Conservation (phyloP, 2,329 filamentous ascomycete genomes). For the Colletotrichum chlorophyti region DNA sequence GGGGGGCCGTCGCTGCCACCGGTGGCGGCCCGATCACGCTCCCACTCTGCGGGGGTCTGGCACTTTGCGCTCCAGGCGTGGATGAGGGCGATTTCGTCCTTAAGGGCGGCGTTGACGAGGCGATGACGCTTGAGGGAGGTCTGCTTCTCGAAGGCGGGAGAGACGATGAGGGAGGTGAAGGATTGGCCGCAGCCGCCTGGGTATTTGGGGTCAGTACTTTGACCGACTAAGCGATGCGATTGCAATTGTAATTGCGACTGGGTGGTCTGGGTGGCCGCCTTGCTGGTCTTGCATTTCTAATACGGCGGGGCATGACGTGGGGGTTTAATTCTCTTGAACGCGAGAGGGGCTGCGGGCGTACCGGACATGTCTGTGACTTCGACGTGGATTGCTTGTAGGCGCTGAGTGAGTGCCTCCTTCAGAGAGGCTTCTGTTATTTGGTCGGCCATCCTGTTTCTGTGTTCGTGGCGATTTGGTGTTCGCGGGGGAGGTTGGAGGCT, state of each 20-base stretch:
- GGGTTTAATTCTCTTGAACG: not conserved
- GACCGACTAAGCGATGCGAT: no score
- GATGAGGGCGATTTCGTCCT: conserved; percentile 87
- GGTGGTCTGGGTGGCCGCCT: not conserved
- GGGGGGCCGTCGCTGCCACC: conserved; percentile 42
- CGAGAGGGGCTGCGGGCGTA: conserved; percentile 48
- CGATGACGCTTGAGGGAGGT: conserved; percentile 84
- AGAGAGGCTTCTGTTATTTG: conserved; percentile 78
- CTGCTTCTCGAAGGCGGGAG: conserved; percentile 72
- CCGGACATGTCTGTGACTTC: conserved; percentile 93
- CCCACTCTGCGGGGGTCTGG: conserved; percentile 89
- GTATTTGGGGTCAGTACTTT: not conserved
- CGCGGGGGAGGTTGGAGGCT: not conserved
- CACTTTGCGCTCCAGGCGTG: conserved; percentile 97
- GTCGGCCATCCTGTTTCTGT: conserved; percentile 52
- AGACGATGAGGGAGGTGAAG: conserved; percentile 66
- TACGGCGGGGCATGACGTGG: conserved; percentile 21
- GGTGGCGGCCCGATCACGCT: conserved; percentile 61
- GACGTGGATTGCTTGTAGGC: conserved; percentile 78
- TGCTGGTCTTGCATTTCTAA: conserved; percentile 9
- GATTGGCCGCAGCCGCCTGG: conserved; percentile 67
- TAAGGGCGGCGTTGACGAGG: conserved; percentile 82
- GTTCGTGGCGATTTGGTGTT: not conserved
- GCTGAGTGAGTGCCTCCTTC: conserved; percentile 70
- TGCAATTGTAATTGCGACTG: conserved; percentile 20